These are phyloP conservation scores for Botrytis paeoniae DNA, from an alignment of 2,329 filamentous ascomycete species.

Conservation along the genomic window DNA sequence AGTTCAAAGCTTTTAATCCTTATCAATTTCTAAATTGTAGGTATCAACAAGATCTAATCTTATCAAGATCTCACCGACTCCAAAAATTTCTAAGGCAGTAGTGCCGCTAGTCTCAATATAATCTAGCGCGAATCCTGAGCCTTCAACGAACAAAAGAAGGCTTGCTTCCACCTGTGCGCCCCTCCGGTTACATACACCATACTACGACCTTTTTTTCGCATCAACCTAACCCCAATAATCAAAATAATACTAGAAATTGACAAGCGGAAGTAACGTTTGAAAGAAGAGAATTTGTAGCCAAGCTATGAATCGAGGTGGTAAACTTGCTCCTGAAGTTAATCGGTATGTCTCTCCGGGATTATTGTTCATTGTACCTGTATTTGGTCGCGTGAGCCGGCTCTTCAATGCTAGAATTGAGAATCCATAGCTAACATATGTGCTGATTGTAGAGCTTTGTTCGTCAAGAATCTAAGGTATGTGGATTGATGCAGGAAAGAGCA, in stretches of 20 bases:
- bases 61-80: constrained; percentile 13
- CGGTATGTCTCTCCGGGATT: constrained; percentile 57
- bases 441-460: constrained; percentile 87
- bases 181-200: constrained; percentile 14
- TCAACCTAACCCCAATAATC: constrained; percentile 16
- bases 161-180: constrained; percentile 17
- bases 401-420: constrained; percentile 4
- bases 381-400: constrained; percentile 11
- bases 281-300: constrained; percentile 40
- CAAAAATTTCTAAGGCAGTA: constrained; percentile 4
- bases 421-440: constrained; percentile 31
- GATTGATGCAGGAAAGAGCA: constrained; percentile 5
- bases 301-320: constrained; percentile 95
- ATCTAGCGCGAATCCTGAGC: constrained; percentile 6
- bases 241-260: constrained; percentile 22
- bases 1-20: not conserved
- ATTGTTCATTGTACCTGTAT: constrained; percentile 8
- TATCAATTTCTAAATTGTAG: not conserved
- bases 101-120: not conserved
- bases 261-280: constrained; percentile 20
- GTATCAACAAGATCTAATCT: constrained; percentile 7
- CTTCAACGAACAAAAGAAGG: constrained; percentile 20
- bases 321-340: constrained; percentile 99
- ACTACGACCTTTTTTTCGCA: constrained; percentile 18
- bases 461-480: constrained; percentile 95